phyloP scores from a whole-genome alignment of 2,329 filamentous ascomycete species.

The Aspergillus sp. region DNA sequence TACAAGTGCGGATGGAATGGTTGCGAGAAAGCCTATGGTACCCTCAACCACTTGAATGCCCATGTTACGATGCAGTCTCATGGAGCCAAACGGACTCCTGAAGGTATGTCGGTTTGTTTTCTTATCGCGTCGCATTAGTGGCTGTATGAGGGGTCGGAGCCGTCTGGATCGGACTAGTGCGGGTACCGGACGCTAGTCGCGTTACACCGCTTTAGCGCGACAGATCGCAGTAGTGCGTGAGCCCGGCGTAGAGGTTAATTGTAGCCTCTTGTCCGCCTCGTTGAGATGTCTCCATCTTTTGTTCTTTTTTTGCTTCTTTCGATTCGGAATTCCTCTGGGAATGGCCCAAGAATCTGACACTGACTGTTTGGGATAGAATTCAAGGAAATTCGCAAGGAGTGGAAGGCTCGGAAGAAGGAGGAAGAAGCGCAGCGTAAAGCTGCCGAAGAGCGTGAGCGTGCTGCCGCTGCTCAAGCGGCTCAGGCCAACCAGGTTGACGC shows the following conservation, averaged over 20 bases:
- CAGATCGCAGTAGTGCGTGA: conserved; percentile 54
- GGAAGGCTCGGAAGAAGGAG: conserved; percentile 99
- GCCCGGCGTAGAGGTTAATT: conserved; percentile 45
- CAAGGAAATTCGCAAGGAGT: conserved; percentile 98
- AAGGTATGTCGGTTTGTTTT: conserved; percentile 67
- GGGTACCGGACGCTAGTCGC: conserved; percentile 39
- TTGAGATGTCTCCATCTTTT: not conserved
- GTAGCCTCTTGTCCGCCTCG: not conserved
- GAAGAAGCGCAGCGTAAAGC: conserved; percentile 87
- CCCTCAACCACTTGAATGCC: conserved; percentile 93
- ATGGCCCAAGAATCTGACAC: not conserved
- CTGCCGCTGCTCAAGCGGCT: conserved; percentile 57
- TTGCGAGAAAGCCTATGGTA: conserved; percentile 98
- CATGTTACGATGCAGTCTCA: conserved; percentile 99
- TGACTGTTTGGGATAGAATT: conserved; percentile 64
- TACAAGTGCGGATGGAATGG: conserved; percentile 99
- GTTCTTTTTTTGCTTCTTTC: conserved; percentile 9
- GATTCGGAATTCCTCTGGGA: not conserved
- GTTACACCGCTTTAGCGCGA: conserved; percentile 51
- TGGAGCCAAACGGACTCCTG: conserved; percentile 87
- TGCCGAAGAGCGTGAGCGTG: conserved; percentile 76
- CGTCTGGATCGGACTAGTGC: conserved; percentile 39
- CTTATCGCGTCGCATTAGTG: conserved; percentile 7
- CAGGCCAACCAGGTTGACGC: conserved; percentile 44
- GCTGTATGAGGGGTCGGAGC: conserved; percentile 28